Percentiles rank a stretch among this genome's conserved stretches.
Conservation (phyloP, 139 green algal genomes). For the Chlorokybus atmophyticus region DNA sequence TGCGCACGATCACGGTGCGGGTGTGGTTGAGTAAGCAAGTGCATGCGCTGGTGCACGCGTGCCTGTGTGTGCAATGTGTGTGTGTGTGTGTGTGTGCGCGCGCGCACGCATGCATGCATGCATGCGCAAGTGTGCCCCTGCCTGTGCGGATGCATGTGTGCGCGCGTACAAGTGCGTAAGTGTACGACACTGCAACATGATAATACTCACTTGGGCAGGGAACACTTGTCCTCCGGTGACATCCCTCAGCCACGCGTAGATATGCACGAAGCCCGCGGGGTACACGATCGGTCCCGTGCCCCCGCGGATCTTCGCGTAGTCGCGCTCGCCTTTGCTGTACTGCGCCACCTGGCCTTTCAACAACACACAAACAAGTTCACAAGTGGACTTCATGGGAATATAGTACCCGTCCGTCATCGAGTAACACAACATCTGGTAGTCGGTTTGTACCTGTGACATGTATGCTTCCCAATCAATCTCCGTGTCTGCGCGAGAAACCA, state of each 20-base stretch:
- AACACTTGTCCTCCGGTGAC: slow-evolving; percentile 39
- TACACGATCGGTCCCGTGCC: slow-evolving; percentile 74
- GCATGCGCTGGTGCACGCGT: too few species aligned
- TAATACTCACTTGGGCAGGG: slow-evolving; percentile 15
- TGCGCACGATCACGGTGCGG: too few species aligned
- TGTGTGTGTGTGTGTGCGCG: too few species aligned
- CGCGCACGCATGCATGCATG: too few species aligned
- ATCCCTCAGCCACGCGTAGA: slow-evolving; percentile 43
- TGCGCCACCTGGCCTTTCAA: slow-evolving; percentile 9
- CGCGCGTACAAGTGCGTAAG: too few species aligned
- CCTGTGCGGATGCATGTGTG: too few species aligned
- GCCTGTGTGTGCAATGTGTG: too few species aligned
- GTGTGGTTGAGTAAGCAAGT: too few species aligned
- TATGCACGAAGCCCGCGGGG: slow-evolving; percentile 67
- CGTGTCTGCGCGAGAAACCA: slow-evolving; percentile 8
- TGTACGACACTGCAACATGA: too few species aligned
- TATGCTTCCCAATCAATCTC: slow-evolving; percentile 48
- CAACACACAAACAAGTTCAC: slow-evolving; percentile 3
- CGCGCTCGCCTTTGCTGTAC: slow-evolving; percentile 45
- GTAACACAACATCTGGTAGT: slow-evolving; percentile 3
- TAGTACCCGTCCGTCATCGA: too few species aligned
- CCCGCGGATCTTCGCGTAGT: slow-evolving; percentile 58
- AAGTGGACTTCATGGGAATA: too few species aligned
- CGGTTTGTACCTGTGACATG: slow-evolving; percentile 33
- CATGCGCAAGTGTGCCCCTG: too few species aligned